Percentiles rank a stretch among this genome's conserved stretches.
These are phyloP conservation scores for Cladosporium oxysporum DNA, from an alignment of 2,329 filamentous ascomycete species.

Conservation along the genomic window DNA sequence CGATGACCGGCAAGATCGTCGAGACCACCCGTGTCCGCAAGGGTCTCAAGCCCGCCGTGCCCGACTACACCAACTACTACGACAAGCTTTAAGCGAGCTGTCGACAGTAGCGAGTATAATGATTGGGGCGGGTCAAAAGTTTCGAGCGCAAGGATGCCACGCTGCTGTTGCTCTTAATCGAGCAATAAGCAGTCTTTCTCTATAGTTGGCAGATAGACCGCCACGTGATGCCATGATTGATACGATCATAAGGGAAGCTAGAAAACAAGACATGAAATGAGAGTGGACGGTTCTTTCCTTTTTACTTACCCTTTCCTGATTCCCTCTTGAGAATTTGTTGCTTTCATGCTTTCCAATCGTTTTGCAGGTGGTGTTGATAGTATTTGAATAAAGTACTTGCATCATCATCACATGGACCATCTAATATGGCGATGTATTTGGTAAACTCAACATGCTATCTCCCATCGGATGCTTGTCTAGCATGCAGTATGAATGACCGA, in stretches of 20 bases:
- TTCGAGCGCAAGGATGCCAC: constrained; percentile 20
- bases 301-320: constrained; percentile 1
- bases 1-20: constrained; percentile 82
- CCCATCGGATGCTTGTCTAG: too few relatives aligned
- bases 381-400: constrained; percentile 2
- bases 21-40: constrained; percentile 96
- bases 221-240: constrained; percentile 20
- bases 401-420: neutral
- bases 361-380: neutral
- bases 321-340: neutral
- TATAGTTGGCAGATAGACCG: constrained; percentile 21
- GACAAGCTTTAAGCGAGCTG: constrained; percentile 37
- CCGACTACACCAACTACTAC: constrained; percentile 77
- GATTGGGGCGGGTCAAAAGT: constrained; percentile 15
- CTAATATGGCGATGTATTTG: neutral
- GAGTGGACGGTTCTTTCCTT: constrained; percentile 19
- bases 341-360: constrained; percentile 1
- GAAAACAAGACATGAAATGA: constrained; percentile 21
- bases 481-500: neutral
- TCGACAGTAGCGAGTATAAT: constrained; percentile 7
- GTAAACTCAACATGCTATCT: neutral
- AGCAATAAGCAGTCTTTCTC: constrained; percentile 9
- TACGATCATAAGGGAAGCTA: constrained; percentile 18
- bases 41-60: constrained; percentile 96
- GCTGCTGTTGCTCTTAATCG: constrained; percentile 14